Conservation (phyloP, 2,329 filamentous ascomycete species). For the Colletotrichum shisoi region DNA sequence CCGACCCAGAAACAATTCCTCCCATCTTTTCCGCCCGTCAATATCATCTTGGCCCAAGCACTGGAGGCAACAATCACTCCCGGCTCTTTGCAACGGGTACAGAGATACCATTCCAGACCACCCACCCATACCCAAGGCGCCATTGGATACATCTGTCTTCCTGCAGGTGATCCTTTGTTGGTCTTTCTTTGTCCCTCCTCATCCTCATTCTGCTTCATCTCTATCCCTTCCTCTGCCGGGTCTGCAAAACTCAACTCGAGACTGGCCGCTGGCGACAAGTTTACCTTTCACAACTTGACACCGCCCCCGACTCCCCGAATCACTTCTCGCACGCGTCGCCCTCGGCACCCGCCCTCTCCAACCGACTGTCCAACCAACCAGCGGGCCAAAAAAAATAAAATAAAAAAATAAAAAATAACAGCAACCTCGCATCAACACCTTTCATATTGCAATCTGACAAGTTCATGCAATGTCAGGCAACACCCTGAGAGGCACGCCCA, state of each 20-base stretch:
- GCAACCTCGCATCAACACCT: slow-evolving; percentile 34
- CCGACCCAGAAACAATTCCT: slow-evolving; percentile 11
- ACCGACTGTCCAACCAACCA: not conserved
- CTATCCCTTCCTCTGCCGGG: not conserved
- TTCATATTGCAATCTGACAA: slow-evolving; percentile 53
- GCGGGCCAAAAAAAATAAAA: not conserved
- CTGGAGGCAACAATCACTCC: not conserved
- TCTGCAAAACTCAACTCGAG: not conserved
- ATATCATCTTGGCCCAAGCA: slow-evolving; percentile 19
- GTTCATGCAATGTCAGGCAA: slow-evolving; percentile 62
- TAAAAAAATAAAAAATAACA: slow-evolving; percentile 23
- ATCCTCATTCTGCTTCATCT: not conserved
- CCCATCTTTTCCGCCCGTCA: slow-evolving; percentile 1
- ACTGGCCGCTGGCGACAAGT: not conserved
- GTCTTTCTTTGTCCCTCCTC: slow-evolving; percentile 7
- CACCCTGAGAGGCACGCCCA: slow-evolving; percentile 76
- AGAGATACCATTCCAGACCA: slow-evolving; percentile 1
- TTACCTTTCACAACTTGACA: slow-evolving; percentile 8
- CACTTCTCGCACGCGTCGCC: slow-evolving; percentile 18
- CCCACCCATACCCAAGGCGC: not conserved
- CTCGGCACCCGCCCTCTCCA: slow-evolving; percentile 30
- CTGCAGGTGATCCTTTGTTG: slow-evolving; percentile 1
- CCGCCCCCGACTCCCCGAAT: slow-evolving; percentile 11
- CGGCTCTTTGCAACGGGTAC: slow-evolving; percentile 15
- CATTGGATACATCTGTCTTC: not conserved